These are phyloP conservation scores for Symmetrospora coprosmae DNA, from an alignment of 768 basidiomycete species.

Conservation along the genomic window DNA sequence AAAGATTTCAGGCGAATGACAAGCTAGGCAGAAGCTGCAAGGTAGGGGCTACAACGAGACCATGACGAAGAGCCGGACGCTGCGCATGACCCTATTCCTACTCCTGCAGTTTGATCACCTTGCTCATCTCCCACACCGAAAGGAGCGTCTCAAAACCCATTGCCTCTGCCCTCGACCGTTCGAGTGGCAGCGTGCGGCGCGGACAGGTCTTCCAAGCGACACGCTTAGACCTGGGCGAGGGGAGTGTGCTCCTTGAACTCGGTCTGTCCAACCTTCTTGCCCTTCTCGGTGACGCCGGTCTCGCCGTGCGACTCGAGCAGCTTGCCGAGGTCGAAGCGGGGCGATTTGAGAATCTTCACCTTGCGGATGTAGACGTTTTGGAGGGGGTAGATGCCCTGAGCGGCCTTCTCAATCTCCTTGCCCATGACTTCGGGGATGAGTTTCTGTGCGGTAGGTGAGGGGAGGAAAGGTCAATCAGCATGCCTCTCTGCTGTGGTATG, in stretches of 20 bases:
- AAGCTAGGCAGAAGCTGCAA: no score
- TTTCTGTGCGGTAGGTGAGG: constrained; percentile 57
- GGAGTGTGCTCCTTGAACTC: constrained; percentile 30
- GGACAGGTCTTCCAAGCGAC: no score
- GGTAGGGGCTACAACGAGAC: no score
- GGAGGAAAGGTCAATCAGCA: neutral
- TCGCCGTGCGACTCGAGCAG: constrained; percentile 93
- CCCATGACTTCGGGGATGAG: constrained; percentile 98
- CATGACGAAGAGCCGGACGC: no score
- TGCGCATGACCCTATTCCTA: no score
- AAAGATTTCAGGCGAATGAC: no score
- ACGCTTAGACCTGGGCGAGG: constrained; percentile 8
- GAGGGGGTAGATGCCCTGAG: constrained; percentile 89
- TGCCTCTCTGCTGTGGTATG: neutral
- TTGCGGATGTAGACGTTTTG: constrained; percentile 99
- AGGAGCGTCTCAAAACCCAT: no score
- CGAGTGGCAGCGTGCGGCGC: no score
- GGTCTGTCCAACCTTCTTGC: constrained; percentile 50
- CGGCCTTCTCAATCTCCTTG: constrained; percentile 97
- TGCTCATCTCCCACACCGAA: no score
- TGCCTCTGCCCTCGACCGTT: no score
- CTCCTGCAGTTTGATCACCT: no score
- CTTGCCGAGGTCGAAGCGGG: constrained; percentile 79
- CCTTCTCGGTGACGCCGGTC: constrained; percentile 90
- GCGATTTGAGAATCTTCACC: constrained; percentile 96